phyloP scores from a whole-genome alignment of 2,329 filamentous ascomycete species.

The Stagonosporopsis cucurbitacearum region DNA sequence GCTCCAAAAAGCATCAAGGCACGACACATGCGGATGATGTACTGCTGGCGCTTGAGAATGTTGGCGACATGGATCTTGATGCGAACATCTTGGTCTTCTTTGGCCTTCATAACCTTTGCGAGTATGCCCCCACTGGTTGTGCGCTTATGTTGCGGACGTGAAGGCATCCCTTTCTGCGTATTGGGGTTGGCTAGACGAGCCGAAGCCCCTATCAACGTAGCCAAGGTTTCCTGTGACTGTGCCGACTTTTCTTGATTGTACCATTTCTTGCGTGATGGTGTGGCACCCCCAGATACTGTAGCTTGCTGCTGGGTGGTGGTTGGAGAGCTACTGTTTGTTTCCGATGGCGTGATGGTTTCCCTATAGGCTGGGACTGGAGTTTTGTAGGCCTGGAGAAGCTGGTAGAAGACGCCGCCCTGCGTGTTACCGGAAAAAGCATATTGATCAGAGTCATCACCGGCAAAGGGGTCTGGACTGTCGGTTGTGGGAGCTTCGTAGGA shows the following conservation, averaged over 20 bases:
- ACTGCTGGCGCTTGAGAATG: slow-evolving; percentile 79
- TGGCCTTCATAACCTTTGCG: slow-evolving; percentile 36
- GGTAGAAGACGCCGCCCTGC: slow-evolving; percentile 42
- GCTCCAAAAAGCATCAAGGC: slow-evolving; percentile 89
- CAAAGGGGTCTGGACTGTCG: slow-evolving; percentile 8
- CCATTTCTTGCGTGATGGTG: slow-evolving; percentile 40
- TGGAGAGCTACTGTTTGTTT: slow-evolving; percentile 27
- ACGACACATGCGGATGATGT: slow-evolving; percentile 83
- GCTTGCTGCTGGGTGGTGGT: slow-evolving; percentile 13
- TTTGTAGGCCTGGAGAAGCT: slow-evolving; percentile 43
- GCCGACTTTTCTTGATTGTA: slow-evolving; percentile 36
- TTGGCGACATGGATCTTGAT: slow-evolving; percentile 67
- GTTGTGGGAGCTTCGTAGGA: slow-evolving; percentile 3
- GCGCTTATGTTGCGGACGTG: slow-evolving; percentile 31
- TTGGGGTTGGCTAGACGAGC: slow-evolving; percentile 39
- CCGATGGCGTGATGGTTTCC: slow-evolving; percentile 15
- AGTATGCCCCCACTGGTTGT: slow-evolving; percentile 33
- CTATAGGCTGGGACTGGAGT: slow-evolving; percentile 23
- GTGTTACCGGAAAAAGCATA: slow-evolving; percentile 38
- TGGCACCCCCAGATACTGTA: slow-evolving; percentile 32
- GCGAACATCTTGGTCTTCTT: slow-evolving; percentile 58
- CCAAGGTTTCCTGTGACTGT: slow-evolving; percentile 40
- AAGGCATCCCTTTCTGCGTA: slow-evolving; percentile 23
- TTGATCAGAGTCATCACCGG: slow-evolving; percentile 21
- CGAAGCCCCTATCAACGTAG: slow-evolving; percentile 39